Percentiles rank a stretch among this genome's conserved stretches.
Conservation (phyloP, 2,329 filamentous ascomycete genomes). For the Alternaria dauci region DNA sequence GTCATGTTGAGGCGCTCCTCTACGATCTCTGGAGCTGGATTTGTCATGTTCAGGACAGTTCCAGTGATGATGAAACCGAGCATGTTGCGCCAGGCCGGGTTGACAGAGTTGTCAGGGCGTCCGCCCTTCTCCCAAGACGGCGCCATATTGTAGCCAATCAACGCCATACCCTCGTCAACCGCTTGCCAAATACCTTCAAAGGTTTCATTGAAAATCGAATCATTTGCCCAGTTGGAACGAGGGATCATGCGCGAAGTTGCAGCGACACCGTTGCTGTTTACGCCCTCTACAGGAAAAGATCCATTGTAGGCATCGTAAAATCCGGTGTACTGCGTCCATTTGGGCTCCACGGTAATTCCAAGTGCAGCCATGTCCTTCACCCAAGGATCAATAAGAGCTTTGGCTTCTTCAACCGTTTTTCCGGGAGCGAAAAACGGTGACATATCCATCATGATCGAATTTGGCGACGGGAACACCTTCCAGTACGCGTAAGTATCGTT, state of each 20-base stretch:
- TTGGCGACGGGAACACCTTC: neutral
- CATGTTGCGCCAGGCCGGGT: conserved; percentile 6
- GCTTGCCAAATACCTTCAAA: neutral
- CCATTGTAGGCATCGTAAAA: conserved; percentile 2
- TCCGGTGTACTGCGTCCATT: conserved; percentile 1
- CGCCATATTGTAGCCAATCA: conserved; percentile 5
- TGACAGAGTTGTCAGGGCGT: conserved; percentile 7
- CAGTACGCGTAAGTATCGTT: neutral
- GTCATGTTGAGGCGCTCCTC: conserved; percentile 2
- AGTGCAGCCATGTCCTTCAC: neutral
- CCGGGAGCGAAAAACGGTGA: conserved; percentile 3
- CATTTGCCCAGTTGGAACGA: conserved; percentile 1
- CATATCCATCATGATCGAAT: conserved; percentile 3
- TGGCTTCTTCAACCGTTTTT: neutral
- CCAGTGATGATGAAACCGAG: conserved; percentile 4
- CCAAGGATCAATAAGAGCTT: neutral
- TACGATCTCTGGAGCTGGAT: neutral
- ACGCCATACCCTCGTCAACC: neutral
- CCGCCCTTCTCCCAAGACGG: conserved; percentile 4
- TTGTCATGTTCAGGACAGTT: neutral
- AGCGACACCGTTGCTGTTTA: neutral
- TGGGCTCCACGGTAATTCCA: neutral
- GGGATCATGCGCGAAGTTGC: neutral
- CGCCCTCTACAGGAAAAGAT: neutral
- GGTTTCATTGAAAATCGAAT: neutral